A percentile compares a stretch with the other conserved stretches of the same genome.
These are phyloP conservation scores for Tanacetum coccineum DNA, from an alignment of 129 eudicot genomes.

Conservation along the genomic window DNA sequence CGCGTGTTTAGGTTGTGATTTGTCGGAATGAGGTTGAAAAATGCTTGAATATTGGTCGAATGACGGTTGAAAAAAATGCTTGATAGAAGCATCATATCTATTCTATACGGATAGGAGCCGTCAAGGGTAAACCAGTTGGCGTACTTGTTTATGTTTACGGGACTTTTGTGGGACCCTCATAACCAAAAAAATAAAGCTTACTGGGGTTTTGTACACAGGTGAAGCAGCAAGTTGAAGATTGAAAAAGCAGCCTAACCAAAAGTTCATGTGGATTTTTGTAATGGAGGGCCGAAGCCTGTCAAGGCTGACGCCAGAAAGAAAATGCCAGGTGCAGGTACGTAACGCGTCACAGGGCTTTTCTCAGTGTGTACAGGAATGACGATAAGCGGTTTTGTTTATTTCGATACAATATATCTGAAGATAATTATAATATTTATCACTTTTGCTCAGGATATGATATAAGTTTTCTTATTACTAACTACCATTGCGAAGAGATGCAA, in stretches of 20 bases:
- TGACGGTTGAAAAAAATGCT: too few species aligned
- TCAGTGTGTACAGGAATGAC: too few species aligned
- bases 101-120: slow-evolving; percentile 82
- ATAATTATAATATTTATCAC: too few species aligned
- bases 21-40: slow-evolving; percentile 96
- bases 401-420: too few species aligned
- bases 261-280: slow-evolving; percentile 90
- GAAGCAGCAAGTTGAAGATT: slow-evolving; percentile 91
- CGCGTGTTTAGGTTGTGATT: slow-evolving; percentile 60
- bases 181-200: too few species aligned
- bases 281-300: slow-evolving; percentile 97
- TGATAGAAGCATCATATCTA: slow-evolving; percentile 92
- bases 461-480: too few species aligned
- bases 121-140: slow-evolving; percentile 40
- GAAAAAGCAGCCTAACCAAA: slow-evolving; percentile 87
- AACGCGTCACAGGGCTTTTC: too few species aligned
- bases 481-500: slow-evolving; percentile 21
- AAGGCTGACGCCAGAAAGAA: slow-evolving; percentile 87
- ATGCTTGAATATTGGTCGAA: too few species aligned
- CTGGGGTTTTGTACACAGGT: slow-evolving; percentile 42
- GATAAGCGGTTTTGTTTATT: too few species aligned
- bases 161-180: neutral
- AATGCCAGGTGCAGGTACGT: slow-evolving; percentile 93
- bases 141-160: neutral
- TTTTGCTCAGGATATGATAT: slow-evolving; percentile 43